Percentiles rank a stretch among this genome's conserved stretches.
phyloP scores from a whole-genome alignment of 768 basidiomycete genomes.

The Lactifluus echinatus region DNA sequence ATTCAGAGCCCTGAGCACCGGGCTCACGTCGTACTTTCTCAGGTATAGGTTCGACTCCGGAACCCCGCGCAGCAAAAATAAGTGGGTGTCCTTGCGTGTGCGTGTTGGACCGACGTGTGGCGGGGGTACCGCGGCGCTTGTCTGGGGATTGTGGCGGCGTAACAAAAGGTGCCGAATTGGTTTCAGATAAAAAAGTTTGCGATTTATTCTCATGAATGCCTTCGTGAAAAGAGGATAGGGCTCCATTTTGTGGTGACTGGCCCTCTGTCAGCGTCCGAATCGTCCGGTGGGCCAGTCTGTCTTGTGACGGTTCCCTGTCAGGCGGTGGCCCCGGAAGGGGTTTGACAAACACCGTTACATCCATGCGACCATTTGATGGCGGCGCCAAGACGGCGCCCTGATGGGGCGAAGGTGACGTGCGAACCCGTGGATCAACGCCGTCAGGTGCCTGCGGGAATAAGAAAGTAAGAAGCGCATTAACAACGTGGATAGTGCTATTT shows the following conservation, averaged over 20 bases:
- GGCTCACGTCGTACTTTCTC: constrained; percentile 3
- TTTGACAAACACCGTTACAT: background rate
- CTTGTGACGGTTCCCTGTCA: background rate
- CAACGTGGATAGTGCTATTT: constrained; percentile 6
- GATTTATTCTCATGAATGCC: background rate
- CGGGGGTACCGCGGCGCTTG: background rate
- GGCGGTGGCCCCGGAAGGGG: background rate
- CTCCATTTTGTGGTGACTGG: background rate
- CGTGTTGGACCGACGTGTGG: background rate
- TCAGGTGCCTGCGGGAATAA: constrained; percentile 8
- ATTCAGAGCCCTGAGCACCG: background rate
- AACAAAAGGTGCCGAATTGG: background rate
- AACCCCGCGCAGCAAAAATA: background rate
- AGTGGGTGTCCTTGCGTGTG: background rate
- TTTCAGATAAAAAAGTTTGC: background rate
- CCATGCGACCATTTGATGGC: background rate
- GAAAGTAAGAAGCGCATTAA: background rate
- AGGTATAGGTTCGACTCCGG: background rate
- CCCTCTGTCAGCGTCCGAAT: background rate
- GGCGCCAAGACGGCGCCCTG: background rate
- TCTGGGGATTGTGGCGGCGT: constrained; percentile 11
- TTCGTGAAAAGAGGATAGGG: background rate
- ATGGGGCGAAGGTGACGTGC: background rate
- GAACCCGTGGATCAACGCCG: background rate
- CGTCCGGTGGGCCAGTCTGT: background rate